Conservation (phyloP, 2,329 filamentous ascomycete genomes). For the Alternaria metachromatica region DNA sequence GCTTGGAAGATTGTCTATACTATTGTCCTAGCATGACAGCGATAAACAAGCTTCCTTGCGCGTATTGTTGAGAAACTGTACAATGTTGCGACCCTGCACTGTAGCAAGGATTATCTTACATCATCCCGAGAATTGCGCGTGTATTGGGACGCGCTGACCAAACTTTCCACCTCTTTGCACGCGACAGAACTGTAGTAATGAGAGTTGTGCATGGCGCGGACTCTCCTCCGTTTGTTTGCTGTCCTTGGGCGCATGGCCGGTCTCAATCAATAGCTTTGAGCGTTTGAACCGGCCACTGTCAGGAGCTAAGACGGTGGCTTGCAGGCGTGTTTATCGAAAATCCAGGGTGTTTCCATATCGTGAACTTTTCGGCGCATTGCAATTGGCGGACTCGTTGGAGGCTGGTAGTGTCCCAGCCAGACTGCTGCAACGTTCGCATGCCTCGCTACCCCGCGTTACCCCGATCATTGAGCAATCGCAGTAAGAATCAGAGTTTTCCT, state of each 20-base stretch:
- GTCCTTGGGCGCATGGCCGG: neutral
- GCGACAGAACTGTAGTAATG: neutral
- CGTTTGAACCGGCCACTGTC: neutral
- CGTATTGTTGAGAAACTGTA: neutral
- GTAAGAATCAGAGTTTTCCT: neutral
- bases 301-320: constrained; percentile 21
- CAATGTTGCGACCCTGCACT: neutral
- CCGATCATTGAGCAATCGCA: neutral
- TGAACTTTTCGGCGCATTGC: constrained; percentile 3
- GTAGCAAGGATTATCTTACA: neutral
- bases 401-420: constrained; percentile 10
- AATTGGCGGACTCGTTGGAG: constrained; percentile 6
- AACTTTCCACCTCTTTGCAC: neutral
- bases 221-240: neutral
- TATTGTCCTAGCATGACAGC: neutral
- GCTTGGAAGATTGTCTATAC: neutral
- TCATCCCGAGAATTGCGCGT: neutral
- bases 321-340: constrained; percentile 40
- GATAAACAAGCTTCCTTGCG: neutral
- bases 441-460: constrained; percentile 7
- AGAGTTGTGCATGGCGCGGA: neutral
- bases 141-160: neutral
- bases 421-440: constrained; percentile 19
- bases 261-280: neutral
- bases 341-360: constrained; percentile 22